phyloP scores from a whole-genome alignment of 306 rosid species.

The Fagus sylvatica region DNA sequence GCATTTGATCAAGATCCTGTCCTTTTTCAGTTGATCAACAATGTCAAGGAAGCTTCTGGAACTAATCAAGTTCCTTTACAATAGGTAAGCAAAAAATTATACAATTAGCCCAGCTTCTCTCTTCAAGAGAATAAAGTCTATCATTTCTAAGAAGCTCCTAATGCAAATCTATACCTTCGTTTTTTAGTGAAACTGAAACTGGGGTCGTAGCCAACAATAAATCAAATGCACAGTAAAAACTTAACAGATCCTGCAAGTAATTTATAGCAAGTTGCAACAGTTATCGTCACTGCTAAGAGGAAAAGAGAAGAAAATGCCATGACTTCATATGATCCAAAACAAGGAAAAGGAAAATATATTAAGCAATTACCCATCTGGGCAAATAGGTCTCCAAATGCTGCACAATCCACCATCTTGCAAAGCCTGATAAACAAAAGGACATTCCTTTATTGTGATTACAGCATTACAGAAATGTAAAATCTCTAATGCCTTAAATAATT shows the following conservation, averaged over 20 bases:
- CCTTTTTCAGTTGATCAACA: neutral
- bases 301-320: constrained; percentile 1
- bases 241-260: neutral
- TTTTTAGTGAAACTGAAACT: neutral
- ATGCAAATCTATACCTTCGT: neutral
- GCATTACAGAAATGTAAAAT: neutral
- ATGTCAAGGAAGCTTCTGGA: neutral
- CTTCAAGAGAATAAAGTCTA: neutral
- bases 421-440: constrained; percentile 46
- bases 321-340: constrained; percentile 4
- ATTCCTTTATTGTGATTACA: neutral
- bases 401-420: constrained; percentile 57
- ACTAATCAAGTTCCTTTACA: neutral
- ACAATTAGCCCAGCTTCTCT: neutral
- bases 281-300: neutral
- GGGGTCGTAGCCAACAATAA: neutral
- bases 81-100: neutral
- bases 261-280: neutral
- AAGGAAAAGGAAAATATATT: constrained; percentile 2
- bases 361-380: constrained; percentile 83
- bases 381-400: constrained; percentile 93
- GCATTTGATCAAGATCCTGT: neutral
- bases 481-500: constrained; percentile 2
- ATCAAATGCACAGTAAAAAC: neutral
- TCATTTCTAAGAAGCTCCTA: neutral